phyloP scores from a whole-genome alignment of 257 asterid genomes.

The Verbena officinalis region DNA sequence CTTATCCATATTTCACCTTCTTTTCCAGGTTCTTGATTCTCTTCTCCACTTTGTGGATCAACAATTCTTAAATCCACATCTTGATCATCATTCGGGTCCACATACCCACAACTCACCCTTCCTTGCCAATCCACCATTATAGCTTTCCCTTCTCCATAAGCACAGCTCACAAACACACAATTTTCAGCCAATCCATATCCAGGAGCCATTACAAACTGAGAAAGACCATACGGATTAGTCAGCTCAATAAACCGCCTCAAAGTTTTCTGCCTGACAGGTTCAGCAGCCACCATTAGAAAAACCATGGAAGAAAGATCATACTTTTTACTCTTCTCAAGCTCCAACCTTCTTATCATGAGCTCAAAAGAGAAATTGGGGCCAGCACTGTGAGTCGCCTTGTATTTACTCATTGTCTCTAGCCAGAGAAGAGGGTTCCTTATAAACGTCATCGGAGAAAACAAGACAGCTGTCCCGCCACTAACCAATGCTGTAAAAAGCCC shows the following conservation, averaged over 20 bases:
- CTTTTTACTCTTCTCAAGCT: slow-evolving; percentile 46
- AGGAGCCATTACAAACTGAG: slow-evolving; percentile 79
- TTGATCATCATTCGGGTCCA: slow-evolving; percentile 39
- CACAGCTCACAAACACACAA: slow-evolving; percentile 80
- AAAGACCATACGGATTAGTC: slow-evolving; percentile 62
- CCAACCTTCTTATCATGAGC: slow-evolving; percentile 65
- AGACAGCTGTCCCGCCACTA: slow-evolving; percentile 66
- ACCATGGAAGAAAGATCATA: slow-evolving; percentile 72
- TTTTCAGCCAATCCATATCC: slow-evolving; percentile 92
- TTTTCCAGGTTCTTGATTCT: slow-evolving; percentile 41
- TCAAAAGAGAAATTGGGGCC: slow-evolving; percentile 88
- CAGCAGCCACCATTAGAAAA: slow-evolving; percentile 86
- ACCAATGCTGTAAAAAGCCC: slow-evolving; percentile 81
- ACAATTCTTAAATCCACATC: slow-evolving; percentile 65
- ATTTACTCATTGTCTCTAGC: slow-evolving; percentile 66
- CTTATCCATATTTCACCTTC: slow-evolving; percentile 93
- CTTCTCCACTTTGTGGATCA: slow-evolving; percentile 65
- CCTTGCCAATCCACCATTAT: slow-evolving; percentile 85
- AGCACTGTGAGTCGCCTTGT: slow-evolving; percentile 80
- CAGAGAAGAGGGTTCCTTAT: slow-evolving; percentile 80
- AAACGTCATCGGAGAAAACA: slow-evolving; percentile 83
- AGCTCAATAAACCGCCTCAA: slow-evolving; percentile 66
- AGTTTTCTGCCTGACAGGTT: slow-evolving; percentile 76
- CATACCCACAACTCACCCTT: slow-evolving; percentile 73
- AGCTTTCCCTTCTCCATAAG: slow-evolving; percentile 75